Conservation (phyloP, 73 alveolate genomes). For the Paramecium biaurelia region DNA sequence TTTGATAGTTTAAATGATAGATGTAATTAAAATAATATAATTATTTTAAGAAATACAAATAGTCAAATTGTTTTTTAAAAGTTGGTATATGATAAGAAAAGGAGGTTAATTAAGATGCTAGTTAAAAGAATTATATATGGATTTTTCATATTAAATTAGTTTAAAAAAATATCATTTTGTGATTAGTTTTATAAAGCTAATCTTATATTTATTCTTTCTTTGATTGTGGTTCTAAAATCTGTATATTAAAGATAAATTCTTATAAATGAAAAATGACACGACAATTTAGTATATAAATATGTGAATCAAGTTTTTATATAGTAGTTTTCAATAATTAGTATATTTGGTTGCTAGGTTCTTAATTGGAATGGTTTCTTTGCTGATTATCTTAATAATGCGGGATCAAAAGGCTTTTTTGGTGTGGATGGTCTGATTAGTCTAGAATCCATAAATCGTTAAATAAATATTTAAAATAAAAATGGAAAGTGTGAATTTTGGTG, state of each 20-base stretch:
- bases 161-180: no score
- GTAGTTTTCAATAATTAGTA: background rate
- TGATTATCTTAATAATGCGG: background rate
- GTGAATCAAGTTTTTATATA: background rate
- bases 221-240: no score
- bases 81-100: background rate
- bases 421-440: background rate
- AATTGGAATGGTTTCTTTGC: background rate
- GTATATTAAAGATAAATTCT: no score
- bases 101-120: background rate
- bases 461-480: background rate
- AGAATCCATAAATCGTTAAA: constrained; percentile 33
- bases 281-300: no score
- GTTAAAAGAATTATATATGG: background rate
- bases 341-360: background rate
- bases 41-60: background rate
- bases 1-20: background rate
- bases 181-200: no score
- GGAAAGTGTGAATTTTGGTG: background rate
- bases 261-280: no score
- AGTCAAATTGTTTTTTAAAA: background rate
- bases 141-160: background rate
- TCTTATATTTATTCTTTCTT: no score
- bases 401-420: constrained; percentile 10
- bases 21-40: background rate